phyloP scores from a whole-genome alignment of 805 yeast species.

The Candida jianshihensis region DNA sequence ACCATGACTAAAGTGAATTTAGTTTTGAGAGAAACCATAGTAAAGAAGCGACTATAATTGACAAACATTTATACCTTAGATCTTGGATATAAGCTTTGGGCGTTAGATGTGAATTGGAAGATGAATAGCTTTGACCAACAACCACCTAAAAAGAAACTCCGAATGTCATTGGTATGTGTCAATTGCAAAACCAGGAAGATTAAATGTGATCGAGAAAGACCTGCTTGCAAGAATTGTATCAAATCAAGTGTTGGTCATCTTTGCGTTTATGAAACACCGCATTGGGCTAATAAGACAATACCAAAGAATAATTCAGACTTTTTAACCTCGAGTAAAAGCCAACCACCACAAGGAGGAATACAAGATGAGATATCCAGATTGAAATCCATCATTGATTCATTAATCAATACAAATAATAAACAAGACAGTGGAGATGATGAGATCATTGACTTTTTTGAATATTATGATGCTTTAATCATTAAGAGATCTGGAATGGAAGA shows the following conservation, averaged over 20 bases:
- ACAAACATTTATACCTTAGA: no score
- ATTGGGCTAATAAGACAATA: conserved; percentile 18
- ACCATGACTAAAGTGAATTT: no score
- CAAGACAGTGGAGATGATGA: conserved; percentile 10
- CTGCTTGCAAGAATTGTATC: conserved; percentile 28
- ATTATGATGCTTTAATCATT: conserved; percentile 12
- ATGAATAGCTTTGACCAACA: neutral
- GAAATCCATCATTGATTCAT: neutral
- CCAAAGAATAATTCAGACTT: conserved; percentile 8
- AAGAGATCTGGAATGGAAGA: conserved; percentile 23
- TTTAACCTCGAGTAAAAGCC: no score
- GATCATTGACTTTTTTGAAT: conserved; percentile 14
- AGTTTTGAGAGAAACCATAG: no score
- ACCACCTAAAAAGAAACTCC: conserved; percentile 24
- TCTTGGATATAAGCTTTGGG: no score
- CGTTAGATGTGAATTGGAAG: no score
- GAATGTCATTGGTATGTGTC: conserved; percentile 31
- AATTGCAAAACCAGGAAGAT: conserved; percentile 33
- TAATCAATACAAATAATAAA: neutral
- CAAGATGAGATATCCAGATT: conserved; percentile 1
- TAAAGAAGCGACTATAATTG: no score
- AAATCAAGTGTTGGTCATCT: conserved; percentile 23
- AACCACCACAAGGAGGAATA: conserved; percentile 1
- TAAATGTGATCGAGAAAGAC: conserved; percentile 35
- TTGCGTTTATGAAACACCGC: conserved; percentile 22